Evolutionary conservation across 1,284 basidiomycete genomes (phyloP).

Genomic region (Ustilago crameri): DNA sequence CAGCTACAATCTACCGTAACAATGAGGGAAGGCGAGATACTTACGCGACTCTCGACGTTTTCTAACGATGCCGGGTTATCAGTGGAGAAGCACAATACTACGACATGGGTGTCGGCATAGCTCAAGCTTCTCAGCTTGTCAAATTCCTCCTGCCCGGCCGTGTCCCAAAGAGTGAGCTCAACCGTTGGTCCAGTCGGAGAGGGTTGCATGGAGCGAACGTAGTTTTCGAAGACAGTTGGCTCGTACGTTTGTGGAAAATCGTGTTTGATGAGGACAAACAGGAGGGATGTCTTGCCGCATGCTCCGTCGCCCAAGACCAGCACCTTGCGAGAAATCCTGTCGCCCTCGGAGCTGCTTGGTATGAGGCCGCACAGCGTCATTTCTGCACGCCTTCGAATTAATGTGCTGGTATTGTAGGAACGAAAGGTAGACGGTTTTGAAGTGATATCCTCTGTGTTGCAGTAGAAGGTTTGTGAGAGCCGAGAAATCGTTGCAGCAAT

Average conservation of each 20-base stretch:
- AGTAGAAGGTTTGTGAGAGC: no score
- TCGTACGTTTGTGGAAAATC: constrained; percentile 60
- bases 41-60: constrained; percentile 84
- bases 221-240: constrained; percentile 77
- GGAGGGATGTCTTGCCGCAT: constrained; percentile 48
- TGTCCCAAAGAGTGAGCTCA: constrained; percentile 95
- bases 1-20: neutral
- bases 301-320: constrained; percentile 80
- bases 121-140: constrained; percentile 88
- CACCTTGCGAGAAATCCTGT: constrained; percentile 73
- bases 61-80: constrained; percentile 80
- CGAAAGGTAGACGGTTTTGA: no score
- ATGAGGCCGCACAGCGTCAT: constrained; percentile 30
- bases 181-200: constrained; percentile 78
- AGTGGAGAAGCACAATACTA: constrained; percentile 37
- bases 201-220: constrained; percentile 74
- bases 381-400: no score
- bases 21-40: constrained; percentile 23
- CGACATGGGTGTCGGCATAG: constrained; percentile 91
- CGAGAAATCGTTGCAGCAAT: no score
- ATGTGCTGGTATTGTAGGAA: no score
- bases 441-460: no score
- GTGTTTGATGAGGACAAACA: constrained; percentile 42
- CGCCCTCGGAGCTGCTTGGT: neutral
- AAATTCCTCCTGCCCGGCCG: constrained; percentile 96